Conservation (phyloP, 2,329 filamentous ascomycete species). For the Alternaria metachromatica region DNA sequence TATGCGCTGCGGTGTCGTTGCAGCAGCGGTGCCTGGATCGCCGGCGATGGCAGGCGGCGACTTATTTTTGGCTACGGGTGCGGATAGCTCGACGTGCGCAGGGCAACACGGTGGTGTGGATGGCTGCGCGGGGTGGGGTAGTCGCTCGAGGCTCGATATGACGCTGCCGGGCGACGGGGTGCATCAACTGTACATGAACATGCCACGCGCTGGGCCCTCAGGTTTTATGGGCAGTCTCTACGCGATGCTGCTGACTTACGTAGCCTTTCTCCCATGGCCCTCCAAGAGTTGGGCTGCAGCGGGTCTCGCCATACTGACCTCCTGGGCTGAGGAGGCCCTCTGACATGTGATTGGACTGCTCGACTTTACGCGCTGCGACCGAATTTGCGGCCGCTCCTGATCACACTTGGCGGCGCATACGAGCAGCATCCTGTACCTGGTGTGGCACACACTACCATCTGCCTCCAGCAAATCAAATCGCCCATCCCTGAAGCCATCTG, state of each 20-base stretch:
- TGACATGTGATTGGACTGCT: conserved; percentile 30
- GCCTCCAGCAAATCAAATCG: neutral
- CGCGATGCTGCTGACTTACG: conserved; percentile 35
- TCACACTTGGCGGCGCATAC: conserved; percentile 46
- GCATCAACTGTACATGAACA: conserved; percentile 9
- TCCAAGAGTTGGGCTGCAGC: conserved; percentile 32
- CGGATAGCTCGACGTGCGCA: conserved; percentile 23
- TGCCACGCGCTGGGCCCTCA: conserved; percentile 12
- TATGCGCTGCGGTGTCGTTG: conserved; percentile 6
- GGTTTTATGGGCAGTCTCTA: conserved; percentile 21
- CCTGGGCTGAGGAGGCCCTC: conserved; percentile 25
- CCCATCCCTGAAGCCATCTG: neutral
- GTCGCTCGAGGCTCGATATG: conserved; percentile 10
- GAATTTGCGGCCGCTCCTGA: conserved; percentile 28
- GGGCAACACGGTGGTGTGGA: conserved; percentile 7
- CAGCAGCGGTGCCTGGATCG: conserved; percentile 23
- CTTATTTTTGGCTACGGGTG: conserved; percentile 37
- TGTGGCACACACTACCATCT: conserved; percentile 16
- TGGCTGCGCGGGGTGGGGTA: conserved; percentile 30
- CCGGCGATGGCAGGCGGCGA: conserved; percentile 28
- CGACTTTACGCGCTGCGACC: conserved; percentile 41
- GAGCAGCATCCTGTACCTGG: conserved; percentile 22
- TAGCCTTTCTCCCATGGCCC: conserved; percentile 26
- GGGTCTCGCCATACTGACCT: conserved; percentile 19
- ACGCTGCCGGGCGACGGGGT: conserved; percentile 16